These are phyloP conservation scores for Candida boleticola DNA, from an alignment of 805 yeast genomes.

Conservation along the genomic window DNA sequence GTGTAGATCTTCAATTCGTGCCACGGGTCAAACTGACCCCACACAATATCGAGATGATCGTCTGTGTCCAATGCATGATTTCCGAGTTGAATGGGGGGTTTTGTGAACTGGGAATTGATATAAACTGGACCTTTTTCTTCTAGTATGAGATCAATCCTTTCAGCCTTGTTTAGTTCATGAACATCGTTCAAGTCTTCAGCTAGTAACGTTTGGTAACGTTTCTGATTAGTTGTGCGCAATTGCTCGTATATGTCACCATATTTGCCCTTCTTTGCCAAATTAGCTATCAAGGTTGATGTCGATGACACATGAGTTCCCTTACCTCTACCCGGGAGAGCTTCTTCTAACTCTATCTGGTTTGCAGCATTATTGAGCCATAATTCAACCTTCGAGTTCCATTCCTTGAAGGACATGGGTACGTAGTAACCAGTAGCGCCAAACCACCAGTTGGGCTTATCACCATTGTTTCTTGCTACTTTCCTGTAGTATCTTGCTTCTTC, in stretches of 20 bases:
- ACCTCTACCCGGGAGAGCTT: constrained; percentile 9
- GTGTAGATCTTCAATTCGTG: constrained; percentile 40
- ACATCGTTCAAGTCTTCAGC: constrained; percentile 27
- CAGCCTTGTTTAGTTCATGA: constrained; percentile 36
- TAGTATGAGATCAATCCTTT: constrained; percentile 29
- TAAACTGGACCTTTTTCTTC: constrained; percentile 28
- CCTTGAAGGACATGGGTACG: constrained; percentile 47
- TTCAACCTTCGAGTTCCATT: constrained; percentile 30
- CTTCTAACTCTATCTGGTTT: constrained; percentile 14
- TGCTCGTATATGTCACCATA: constrained; percentile 30
- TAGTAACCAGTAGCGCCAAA: constrained; percentile 60
- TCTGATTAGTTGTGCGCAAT: constrained; percentile 22
- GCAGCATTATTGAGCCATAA: constrained; percentile 14
- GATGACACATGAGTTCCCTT: background rate
- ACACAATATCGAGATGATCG: constrained; percentile 42
- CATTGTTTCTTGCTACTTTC: constrained; percentile 45
- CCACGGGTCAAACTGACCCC: constrained; percentile 47
- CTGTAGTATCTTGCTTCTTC: constrained; percentile 63
- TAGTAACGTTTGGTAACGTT: constrained; percentile 18
- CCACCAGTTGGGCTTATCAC: constrained; percentile 56
- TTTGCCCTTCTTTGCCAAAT: constrained; percentile 18
- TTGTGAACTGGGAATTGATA: constrained; percentile 27
- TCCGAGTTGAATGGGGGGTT: constrained; percentile 39
- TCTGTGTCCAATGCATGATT: constrained; percentile 34
- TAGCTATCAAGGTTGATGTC: constrained; percentile 7